Percentiles rank a stretch among this genome's conserved stretches.
These are phyloP conservation scores for Penicillium sp. DNA, from an alignment of 2,329 filamentous ascomycete genomes.

Conservation along the genomic window DNA sequence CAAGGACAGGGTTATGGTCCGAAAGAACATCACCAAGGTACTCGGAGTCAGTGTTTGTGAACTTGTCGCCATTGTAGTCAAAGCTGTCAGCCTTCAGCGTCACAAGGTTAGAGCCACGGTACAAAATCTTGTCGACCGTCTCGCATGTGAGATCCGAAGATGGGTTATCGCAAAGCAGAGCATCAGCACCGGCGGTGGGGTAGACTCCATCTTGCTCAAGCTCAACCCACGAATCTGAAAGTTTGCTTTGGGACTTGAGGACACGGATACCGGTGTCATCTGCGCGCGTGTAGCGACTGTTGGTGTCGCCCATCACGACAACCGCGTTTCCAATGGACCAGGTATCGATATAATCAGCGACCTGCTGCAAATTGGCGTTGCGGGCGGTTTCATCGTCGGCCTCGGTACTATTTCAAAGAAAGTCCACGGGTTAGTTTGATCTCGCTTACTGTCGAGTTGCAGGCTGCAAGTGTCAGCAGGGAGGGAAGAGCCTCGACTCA, in stretches of 20 bases:
- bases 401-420: constrained; percentile 38
- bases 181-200: constrained; percentile 44
- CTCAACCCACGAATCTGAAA: constrained; percentile 63
- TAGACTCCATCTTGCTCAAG: constrained; percentile 51
- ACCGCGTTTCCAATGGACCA: constrained; percentile 63
- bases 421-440: neutral
- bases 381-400: constrained; percentile 57
- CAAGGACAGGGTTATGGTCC: constrained; percentile 63
- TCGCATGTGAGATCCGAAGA: constrained; percentile 58
- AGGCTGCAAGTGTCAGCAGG: too few species aligned
- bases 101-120: constrained; percentile 43
- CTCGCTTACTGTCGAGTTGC: too few species aligned
- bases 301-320: constrained; percentile 65
- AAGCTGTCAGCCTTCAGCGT: constrained; percentile 51
- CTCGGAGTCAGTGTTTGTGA: constrained; percentile 55
- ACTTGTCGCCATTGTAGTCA: constrained; percentile 56
- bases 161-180: constrained; percentile 59
- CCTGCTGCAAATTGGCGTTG: constrained; percentile 60
- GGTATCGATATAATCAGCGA: constrained; percentile 58
- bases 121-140: constrained; percentile 66
- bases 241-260: constrained; percentile 53
- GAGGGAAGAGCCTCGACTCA: constrained; percentile 14
- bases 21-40: constrained; percentile 53
- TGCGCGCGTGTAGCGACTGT: constrained; percentile 63
- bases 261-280: constrained; percentile 53